A percentile compares a stretch with the other conserved stretches of the same genome.
phyloP scores from a whole-genome alignment of 2,329 filamentous ascomycete genomes.

The Fusarium redolens region DNA sequence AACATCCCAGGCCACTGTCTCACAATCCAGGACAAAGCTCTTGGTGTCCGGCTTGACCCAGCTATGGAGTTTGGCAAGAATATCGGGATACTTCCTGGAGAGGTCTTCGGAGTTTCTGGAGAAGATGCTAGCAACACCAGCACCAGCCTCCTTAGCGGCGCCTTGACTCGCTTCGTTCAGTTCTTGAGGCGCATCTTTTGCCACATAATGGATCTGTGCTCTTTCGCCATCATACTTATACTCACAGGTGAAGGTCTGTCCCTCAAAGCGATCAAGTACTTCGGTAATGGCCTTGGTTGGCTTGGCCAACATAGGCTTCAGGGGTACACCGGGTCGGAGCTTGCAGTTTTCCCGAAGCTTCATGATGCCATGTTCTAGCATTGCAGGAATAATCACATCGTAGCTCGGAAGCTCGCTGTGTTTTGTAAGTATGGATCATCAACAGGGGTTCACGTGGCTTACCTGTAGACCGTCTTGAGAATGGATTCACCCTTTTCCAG shows the following conservation, averaged over 20 bases:
- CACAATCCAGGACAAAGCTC: slow-evolving; percentile 98
- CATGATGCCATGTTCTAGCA: slow-evolving; percentile 87
- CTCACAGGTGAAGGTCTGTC: slow-evolving; percentile 95
- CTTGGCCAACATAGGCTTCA: slow-evolving; percentile 99
- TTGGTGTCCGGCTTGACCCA: slow-evolving; percentile 93
- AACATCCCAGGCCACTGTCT: slow-evolving; percentile 97
- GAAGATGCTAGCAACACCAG: slow-evolving; percentile 91
- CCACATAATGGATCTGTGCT: slow-evolving; percentile 98
- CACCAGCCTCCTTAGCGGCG: slow-evolving; percentile 72
- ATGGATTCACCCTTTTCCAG: slow-evolving; percentile 85
- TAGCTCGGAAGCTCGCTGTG: slow-evolving; percentile 92
- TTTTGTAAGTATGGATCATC: slow-evolving; percentile 47
- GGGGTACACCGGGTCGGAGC: slow-evolving; percentile 88
- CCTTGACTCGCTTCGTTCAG: slow-evolving; percentile 71
- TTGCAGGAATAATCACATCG: slow-evolving; percentile 91
- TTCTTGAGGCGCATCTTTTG: slow-evolving; percentile 78
- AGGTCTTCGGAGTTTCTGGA: slow-evolving; percentile 97
- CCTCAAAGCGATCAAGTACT: slow-evolving; percentile 94
- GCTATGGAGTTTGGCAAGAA: slow-evolving; percentile 84
- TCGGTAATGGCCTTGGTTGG: slow-evolving; percentile 98
- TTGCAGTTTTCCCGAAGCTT: slow-evolving; percentile 87
- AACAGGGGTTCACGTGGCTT: slow-evolving; percentile 40
- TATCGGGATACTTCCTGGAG: slow-evolving; percentile 97
- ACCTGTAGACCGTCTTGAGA: slow-evolving; percentile 92
- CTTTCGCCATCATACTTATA: slow-evolving; percentile 99